A percentile compares a stretch with the other conserved stretches of the same genome.
These are phyloP conservation scores for Rhizoctonia solani DNA, from an alignment of 1,284 basidiomycete species.

Conservation along the genomic window DNA sequence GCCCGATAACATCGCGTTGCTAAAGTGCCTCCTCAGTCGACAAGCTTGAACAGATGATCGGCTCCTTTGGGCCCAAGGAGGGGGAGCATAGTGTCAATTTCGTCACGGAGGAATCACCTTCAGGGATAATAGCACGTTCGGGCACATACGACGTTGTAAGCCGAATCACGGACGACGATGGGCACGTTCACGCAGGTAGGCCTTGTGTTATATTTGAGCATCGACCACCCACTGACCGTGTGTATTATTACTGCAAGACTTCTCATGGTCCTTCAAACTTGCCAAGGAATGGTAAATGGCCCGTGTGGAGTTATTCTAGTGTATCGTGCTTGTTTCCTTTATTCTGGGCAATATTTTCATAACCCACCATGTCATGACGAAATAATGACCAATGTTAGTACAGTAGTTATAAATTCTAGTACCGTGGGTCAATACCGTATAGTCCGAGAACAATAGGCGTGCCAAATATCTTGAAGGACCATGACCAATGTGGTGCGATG, in stretches of 20 bases:
- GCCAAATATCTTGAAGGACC: too few species aligned
- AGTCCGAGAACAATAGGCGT: too few species aligned
- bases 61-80: constrained; percentile 76
- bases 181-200: constrained; percentile 72
- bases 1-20: constrained; percentile 32
- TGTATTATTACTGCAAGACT: constrained; percentile 55
- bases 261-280: constrained; percentile 81
- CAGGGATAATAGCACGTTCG: constrained; percentile 78
- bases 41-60: constrained; percentile 88
- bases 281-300: constrained; percentile 69
- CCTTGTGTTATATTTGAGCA: constrained; percentile 31
- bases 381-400: not conserved
- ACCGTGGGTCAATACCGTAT: too few species aligned
- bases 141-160: constrained; percentile 77
- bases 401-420: too few species aligned
- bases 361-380: not conserved
- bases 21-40: constrained; percentile 60
- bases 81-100: constrained; percentile 70
- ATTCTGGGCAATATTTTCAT: not conserved
- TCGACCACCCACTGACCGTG: not conserved
- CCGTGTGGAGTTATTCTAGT: not conserved
- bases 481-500: too few species aligned
- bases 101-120: constrained; percentile 76
- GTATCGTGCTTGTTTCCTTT: not conserved
- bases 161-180: constrained; percentile 83